These are phyloP conservation scores for Yamadazyma sp. DNA, from an alignment of 1,139 yeast species.

Conservation along the genomic window DNA sequence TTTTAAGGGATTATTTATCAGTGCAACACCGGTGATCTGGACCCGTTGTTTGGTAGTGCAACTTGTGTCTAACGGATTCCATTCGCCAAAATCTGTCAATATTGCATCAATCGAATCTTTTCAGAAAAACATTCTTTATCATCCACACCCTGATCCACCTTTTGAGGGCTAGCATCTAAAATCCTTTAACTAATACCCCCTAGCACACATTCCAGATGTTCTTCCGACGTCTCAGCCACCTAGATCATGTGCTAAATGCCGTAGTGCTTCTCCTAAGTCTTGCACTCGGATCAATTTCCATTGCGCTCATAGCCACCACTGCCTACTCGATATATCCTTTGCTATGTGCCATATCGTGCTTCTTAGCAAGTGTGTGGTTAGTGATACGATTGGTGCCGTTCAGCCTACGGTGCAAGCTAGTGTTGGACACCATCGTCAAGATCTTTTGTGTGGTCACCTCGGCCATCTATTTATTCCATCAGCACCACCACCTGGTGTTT, in stretches of 20 bases:
- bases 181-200: background rate
- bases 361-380: conserved; percentile 11
- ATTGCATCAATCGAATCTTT: background rate
- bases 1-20: background rate
- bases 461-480: conserved; percentile 6
- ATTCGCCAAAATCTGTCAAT: no score
- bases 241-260: conserved; percentile 7
- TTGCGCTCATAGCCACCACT: conserved; percentile 2
- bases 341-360: conserved; percentile 10
- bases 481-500: background rate
- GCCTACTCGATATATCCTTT: conserved; percentile 1
- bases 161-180: no score
- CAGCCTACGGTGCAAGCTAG: conserved; percentile 4
- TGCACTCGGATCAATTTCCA: conserved; percentile 9
- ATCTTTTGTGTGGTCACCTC: conserved; percentile 6
- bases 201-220: conserved; percentile 2
- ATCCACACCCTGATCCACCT: no score
- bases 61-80: background rate
- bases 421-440: conserved; percentile 6
- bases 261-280: conserved; percentile 8
- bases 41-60: background rate
- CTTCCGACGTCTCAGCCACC: conserved; percentile 6
- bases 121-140: no score
- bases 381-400: conserved; percentile 11
- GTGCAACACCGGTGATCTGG: background rate